A percentile compares a stretch with the other conserved stretches of the same genome.
Conservation (phyloP, 2,329 filamentous ascomycete species). For the Sporothrix humicola region DNA sequence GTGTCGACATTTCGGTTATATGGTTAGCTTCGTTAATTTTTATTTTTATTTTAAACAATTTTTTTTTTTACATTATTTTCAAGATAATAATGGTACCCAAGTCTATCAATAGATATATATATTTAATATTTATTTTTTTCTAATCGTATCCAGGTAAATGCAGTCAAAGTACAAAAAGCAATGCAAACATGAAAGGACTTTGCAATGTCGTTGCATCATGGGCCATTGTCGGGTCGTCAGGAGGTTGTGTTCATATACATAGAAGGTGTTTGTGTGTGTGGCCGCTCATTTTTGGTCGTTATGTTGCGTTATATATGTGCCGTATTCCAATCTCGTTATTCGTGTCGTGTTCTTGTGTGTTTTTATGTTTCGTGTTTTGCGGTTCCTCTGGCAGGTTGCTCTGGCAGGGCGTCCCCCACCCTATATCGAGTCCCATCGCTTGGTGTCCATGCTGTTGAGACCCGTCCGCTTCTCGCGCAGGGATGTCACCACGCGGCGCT, state of each 20-base stretch:
- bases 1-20: neutral
- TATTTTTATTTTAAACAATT: neutral
- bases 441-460: constrained; percentile 39
- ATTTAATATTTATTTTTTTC: neutral
- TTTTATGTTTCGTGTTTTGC: neutral
- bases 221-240: neutral
- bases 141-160: neutral
- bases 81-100: too few species aligned
- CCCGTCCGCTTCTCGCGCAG: constrained; percentile 63
- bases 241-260: neutral
- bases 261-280: neutral
- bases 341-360: neutral
- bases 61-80: too few species aligned
- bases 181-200: neutral
- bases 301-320: neutral
- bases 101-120: too few species aligned
- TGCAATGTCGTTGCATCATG: constrained; percentile 24
- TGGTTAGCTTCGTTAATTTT: neutral
- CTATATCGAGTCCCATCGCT: constrained; percentile 35
- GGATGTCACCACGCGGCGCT: constrained; percentile 61
- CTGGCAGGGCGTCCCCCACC: neutral
- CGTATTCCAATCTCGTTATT: constrained; percentile 13
- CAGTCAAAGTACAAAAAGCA: neutral
- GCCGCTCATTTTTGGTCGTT: neutral
- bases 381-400: neutral